phyloP scores from a whole-genome alignment of 768 basidiomycete genomes.

The Hysterangium stoloniferum region DNA sequence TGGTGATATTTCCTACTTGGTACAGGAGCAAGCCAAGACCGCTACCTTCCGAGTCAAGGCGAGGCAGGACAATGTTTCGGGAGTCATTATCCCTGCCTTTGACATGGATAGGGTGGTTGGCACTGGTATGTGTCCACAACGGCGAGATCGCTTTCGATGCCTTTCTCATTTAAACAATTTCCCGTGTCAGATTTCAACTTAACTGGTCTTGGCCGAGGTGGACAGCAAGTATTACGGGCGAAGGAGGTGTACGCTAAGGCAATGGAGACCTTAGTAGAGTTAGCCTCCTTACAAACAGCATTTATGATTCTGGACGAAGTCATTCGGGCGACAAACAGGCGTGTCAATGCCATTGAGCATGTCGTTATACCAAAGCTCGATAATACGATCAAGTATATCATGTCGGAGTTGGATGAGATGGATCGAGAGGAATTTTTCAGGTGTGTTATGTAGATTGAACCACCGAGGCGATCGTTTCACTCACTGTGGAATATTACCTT shows the following conservation, averaged over 20 bases:
- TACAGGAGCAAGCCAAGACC: constrained; percentile 89
- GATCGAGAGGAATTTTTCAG: constrained; percentile 94
- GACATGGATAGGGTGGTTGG: constrained; percentile 83
- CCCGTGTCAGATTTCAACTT: constrained; percentile 76
- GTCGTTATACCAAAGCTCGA: constrained; percentile 92
- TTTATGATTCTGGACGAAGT: constrained; percentile 99
- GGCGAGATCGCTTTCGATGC: constrained; percentile 8
- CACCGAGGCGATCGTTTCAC: background rate
- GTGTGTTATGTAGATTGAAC: constrained; percentile 29
- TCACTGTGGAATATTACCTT: background rate
- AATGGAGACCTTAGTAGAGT: constrained; percentile 92
- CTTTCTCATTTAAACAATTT: constrained; percentile 2
- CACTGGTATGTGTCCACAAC: constrained; percentile 46
- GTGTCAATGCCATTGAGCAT: constrained; percentile 98
- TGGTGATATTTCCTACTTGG: constrained; percentile 94
- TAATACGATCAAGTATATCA: constrained; percentile 96
- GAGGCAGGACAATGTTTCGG: constrained; percentile 96
- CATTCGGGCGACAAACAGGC: constrained; percentile 96
- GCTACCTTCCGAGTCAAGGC: constrained; percentile 92
- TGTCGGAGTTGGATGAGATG: constrained; percentile 98
- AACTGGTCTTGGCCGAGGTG: constrained; percentile 93
- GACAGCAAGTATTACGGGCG: constrained; percentile 90
- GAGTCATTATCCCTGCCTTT: constrained; percentile 92
- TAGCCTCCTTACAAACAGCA: constrained; percentile 94
- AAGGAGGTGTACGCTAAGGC: constrained; percentile 98